Evolutionary conservation across 2,329 filamentous ascomycete species (phyloP).

Genomic region (Apiospora kogelbergensis): DNA sequence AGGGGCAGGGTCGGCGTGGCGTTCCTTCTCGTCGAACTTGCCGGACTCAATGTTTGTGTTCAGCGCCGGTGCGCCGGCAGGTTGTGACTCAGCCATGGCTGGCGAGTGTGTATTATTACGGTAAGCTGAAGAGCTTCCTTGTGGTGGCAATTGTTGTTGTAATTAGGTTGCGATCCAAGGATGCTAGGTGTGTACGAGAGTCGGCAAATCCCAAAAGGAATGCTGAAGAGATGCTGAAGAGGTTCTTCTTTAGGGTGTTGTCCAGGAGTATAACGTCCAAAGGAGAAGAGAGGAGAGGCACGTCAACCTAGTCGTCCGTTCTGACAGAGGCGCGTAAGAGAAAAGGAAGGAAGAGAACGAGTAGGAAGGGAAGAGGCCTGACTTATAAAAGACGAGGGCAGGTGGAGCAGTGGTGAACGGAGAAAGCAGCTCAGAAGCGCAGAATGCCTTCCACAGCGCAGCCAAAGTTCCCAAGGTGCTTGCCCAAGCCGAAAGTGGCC

Average conservation of each 20-base stretch:
- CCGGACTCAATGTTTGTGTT: conserved; percentile 65
- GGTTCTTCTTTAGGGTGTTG: conserved; percentile 8
- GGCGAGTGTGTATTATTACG: conserved; percentile 18
- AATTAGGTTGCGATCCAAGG: conserved; percentile 9
- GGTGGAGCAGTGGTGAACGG: conserved; percentile 13
- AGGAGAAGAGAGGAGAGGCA: conserved; percentile 13
- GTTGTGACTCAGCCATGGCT: conserved; percentile 56
- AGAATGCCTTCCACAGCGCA: conserved; percentile 6
- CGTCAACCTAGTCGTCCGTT: conserved; percentile 12
- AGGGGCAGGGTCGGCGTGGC: conserved; percentile 33
- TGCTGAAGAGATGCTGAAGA: conserved; percentile 10
- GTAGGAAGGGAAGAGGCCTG: not conserved
- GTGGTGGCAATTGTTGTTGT: conserved; percentile 4
- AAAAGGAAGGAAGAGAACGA: conserved; percentile 8
- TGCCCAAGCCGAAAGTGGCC: not conserved
- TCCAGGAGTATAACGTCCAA: conserved; percentile 10
- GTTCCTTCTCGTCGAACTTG: conserved; percentile 63
- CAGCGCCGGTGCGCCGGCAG: conserved; percentile 55
- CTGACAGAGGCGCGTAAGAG: conserved; percentile 11
- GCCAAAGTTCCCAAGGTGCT: not conserved
- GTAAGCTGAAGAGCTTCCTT: conserved; percentile 12
- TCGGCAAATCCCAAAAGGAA: conserved; percentile 8
- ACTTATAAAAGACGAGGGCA: conserved; percentile 11
- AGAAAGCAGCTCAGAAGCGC: conserved; percentile 11
- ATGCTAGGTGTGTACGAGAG: conserved; percentile 10